Evolutionary conservation across 805 yeast genomes (phyloP).

Genomic region (Schwanniomyces sp.): DNA sequence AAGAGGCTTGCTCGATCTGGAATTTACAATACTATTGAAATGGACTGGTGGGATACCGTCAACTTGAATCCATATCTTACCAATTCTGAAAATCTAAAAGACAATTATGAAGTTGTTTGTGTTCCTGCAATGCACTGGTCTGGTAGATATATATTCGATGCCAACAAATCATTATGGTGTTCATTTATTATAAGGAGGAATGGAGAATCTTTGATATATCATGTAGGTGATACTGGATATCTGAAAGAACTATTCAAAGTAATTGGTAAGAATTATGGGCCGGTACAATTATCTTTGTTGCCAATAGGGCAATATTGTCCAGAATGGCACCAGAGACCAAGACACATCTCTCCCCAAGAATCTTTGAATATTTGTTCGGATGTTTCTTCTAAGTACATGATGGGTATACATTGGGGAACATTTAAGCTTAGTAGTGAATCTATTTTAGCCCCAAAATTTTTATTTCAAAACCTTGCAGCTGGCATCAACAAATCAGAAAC

Average conservation of each 20-base stretch:
- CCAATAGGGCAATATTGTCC: slow-evolving; percentile 98
- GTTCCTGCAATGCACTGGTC: slow-evolving; percentile 98
- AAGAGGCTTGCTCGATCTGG: slow-evolving; percentile 59
- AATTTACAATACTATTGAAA: slow-evolving; percentile 61
- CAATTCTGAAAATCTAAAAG: slow-evolving; percentile 27
- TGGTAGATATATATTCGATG: slow-evolving; percentile 77
- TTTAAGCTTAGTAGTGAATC: slow-evolving; percentile 87
- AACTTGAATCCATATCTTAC: slow-evolving; percentile 42
- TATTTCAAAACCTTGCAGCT: slow-evolving; percentile 52
- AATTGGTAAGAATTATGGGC: slow-evolving; percentile 66
- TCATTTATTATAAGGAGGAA: slow-evolving; percentile 72
- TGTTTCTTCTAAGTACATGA: slow-evolving; percentile 57
- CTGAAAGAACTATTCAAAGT: slow-evolving; percentile 66
- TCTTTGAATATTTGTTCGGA: slow-evolving; percentile 66
- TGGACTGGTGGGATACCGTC: slow-evolving; percentile 87
- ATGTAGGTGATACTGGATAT: slow-evolving; percentile 95
- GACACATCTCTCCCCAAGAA: slow-evolving; percentile 84
- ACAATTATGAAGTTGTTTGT: slow-evolving; percentile 76
- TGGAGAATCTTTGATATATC: slow-evolving; percentile 73
- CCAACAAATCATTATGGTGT: slow-evolving; percentile 85
- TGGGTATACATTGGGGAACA: slow-evolving; percentile 97
- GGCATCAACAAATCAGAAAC: slow-evolving; percentile 31
- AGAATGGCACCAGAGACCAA: slow-evolving; percentile 87
- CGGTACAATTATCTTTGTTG: slow-evolving; percentile 58
- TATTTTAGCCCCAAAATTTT: slow-evolving; percentile 75